Evolutionary conservation across 2,329 filamentous ascomycete species (phyloP).

Genomic region (Cladosporium cucumerinum): DNA sequence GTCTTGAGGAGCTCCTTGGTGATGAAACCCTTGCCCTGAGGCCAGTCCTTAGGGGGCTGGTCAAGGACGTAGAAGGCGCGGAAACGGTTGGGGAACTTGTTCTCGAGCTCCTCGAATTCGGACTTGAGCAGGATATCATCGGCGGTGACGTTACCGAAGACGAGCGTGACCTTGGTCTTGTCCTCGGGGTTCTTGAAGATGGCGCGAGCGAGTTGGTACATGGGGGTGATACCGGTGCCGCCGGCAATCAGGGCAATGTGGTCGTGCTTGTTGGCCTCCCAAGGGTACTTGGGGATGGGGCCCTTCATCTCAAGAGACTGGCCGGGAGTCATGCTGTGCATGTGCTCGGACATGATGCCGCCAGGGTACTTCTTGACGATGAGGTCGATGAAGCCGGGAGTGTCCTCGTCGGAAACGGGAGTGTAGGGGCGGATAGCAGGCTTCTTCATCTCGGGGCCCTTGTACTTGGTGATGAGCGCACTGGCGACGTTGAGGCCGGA

Average conservation of each 20-base stretch:
- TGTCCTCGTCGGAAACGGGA: conserved; percentile 80
- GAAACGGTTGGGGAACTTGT: conserved; percentile 93
- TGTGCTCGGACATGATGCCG: conserved; percentile 86
- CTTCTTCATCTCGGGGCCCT: conserved; percentile 79
- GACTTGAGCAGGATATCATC: conserved; percentile 87
- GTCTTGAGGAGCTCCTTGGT: conserved; percentile 92
- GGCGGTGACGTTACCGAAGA: conserved; percentile 87
- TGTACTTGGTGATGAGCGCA: conserved; percentile 87
- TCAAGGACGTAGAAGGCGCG: conserved; percentile 91
- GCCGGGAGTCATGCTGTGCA: conserved; percentile 78
- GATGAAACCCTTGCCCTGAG: conserved; percentile 73
- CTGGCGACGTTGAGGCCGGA: conserved; percentile 80
- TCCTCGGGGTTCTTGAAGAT: conserved; percentile 97
- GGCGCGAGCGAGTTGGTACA: conserved; percentile 88
- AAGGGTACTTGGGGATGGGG: conserved; percentile 88
- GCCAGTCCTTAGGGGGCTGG: conserved; percentile 75
- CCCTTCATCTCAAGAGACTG: conserved; percentile 90
- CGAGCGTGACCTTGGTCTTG: conserved; percentile 94
- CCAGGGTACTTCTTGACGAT: conserved; percentile 87
- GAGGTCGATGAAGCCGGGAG: conserved; percentile 78
- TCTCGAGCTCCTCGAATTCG: conserved; percentile 83
- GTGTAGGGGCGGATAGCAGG: conserved; percentile 89
- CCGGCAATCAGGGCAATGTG: conserved; percentile 88
- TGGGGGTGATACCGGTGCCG: conserved; percentile 93
- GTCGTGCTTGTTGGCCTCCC: conserved; percentile 85